Evolutionary conservation across 805 yeast species (phyloP), one percentile per base, ranked within the genome.

Genomic region (Yamadazyma paraphyllophila): DNA sequence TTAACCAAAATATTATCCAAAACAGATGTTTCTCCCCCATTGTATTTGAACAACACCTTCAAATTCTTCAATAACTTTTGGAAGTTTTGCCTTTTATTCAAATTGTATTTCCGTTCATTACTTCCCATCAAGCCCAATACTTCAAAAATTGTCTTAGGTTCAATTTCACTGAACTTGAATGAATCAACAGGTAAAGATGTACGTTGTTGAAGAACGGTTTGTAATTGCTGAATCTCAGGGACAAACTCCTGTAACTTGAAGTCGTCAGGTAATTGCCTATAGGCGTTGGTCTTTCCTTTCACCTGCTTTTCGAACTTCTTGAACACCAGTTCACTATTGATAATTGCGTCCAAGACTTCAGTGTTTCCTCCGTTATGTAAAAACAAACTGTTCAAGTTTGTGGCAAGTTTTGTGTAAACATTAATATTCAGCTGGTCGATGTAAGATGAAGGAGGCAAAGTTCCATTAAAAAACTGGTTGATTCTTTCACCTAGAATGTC

Each of bases 321-420:
- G 53, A 78, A 78, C 9, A 68, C 66, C 46, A 61, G 57, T 44
- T 77, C 78, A 49, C 77, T 78, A 41, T 77, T 74, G 15, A 80
- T 56, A 35, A 83, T 56, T 1, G 83, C 67, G 54, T 83, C 89
- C 54, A 83, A 71, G 10, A 79, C 71, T 43, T 76, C 77, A 2
- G 83, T 68, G 53, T 80, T 76, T 1, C 83, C 84, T 13, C 85
- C 83, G 53, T 83, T 83, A 29, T 78, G 53, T 13, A 63, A 60
- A 59, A 29, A 82, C 66, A 46, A 69, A 55, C 52, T 52, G 79
- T 85, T 30, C 33, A 51, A 39, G 7, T 39, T 45, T 11, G 14
- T 45, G 9, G 39, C 34, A 9, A 50, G 40, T 24, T 47, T 50
- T 15, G 37, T 20, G 32, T 46, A 49, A 7, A 27, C 39, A n/a